These are phyloP conservation scores for Otatea glauca DNA, from an alignment of 176 grass and related monocot species.

Conservation along the genomic window DNA sequence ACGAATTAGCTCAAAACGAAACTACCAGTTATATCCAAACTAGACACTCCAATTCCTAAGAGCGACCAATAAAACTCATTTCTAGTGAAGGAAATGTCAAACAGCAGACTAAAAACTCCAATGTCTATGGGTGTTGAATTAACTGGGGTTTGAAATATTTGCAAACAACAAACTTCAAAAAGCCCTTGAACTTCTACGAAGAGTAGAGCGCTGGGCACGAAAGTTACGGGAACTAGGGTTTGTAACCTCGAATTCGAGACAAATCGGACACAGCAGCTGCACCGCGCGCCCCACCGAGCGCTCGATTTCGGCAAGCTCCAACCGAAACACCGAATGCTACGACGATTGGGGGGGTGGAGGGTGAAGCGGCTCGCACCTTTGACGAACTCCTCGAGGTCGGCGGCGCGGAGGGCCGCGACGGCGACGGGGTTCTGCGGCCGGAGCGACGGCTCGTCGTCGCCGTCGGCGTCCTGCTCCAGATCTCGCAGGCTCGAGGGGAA, in stretches of 20 bases:
- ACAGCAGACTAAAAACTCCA: background rate
- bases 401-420: conserved; percentile 62
- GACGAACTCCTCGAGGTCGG: conserved; percentile 91
- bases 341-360: background rate
- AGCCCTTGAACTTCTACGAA: background rate
- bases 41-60: background rate
- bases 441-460: conserved; percentile 53
- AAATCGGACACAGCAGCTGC: background rate
- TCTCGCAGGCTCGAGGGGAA: conserved; percentile 74
- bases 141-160: background rate
- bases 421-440: conserved; percentile 63
- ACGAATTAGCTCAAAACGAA: background rate
- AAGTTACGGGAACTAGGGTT: conserved; percentile 26
- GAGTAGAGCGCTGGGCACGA: background rate
- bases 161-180: background rate
- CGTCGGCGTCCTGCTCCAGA: conserved; percentile 59
- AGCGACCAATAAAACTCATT: background rate
- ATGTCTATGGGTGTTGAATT: background rate
- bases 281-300: background rate
- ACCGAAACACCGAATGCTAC: too few species aligned
- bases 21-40: background rate
- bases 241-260: background rate
- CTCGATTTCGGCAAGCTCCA: background rate
- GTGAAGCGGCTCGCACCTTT: conserved; percentile 58
- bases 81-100: background rate